Base-by-base conservation (phyloP, 176 grass and related monocot species). In the barley (Hordeum vulgare) region DNA sequence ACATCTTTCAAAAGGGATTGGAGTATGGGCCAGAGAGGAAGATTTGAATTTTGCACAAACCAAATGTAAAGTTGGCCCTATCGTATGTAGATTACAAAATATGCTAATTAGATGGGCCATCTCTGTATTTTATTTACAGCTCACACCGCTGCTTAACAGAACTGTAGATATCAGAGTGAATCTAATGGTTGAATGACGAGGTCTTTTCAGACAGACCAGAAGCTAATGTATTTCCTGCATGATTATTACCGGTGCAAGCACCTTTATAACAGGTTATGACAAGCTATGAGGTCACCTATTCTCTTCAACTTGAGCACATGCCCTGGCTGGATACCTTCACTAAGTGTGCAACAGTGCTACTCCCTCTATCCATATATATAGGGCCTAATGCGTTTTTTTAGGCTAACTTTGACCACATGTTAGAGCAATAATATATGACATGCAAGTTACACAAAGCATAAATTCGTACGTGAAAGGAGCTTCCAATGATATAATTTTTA, bases 31-130 rank as follows among this genome's bases (percentile, higher is more conserved):
- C 17, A 80, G 62, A 86, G 28, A 35, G 23, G 12, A 57, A 85
- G 20, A 54, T 49, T 31, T 75, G 57, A 73, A 81, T n/a, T 45
- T 81, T 26, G 78, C 4, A 61, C 14, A 12, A 75, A 63, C n/a
- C 26, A 75, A 66, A 74, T 75, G 75, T 47, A 41, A 82, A 28
- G 34, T 20, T 61, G 37, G 21, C 28, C 8, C 66, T 62, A 57
- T 61, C 28, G 8, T 35, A 42, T 61, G 24, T 31, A 81, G 7
- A 58, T 45, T 75, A 15, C 40, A 27, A 75, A 76, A 62, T 76
- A 79, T 71, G 75, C 59, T 87, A 69, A 76, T 69, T 66, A 69
- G 36, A 81, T 59, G 57, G 26, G 3, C 8, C 67, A 63, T 80
- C 61, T 66, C 37, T 33, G 33, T 34, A 66, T 54, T 78, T 78